Base-by-base conservation (phyloP, 306 rosid genomes). In the Notholithocarpus densiflorus region DNA sequence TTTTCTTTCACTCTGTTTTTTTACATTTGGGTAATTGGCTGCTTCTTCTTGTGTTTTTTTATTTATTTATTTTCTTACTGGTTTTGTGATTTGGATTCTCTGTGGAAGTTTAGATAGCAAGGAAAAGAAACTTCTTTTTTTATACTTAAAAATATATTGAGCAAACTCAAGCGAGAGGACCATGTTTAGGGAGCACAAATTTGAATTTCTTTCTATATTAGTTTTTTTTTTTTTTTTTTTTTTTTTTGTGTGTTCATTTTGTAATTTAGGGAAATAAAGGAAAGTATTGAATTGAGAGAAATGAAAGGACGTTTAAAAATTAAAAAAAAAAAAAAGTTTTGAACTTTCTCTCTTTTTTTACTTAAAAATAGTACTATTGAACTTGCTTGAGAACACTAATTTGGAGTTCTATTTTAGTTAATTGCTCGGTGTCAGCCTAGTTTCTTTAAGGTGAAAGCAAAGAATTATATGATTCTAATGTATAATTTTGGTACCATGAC, bases 31-130 rank as follows among this genome's bases (percentile, higher is more conserved):
- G 1, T 19, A 21, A 43, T 43, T 43, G 12, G 0, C 52, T 12
- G 12, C 14, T 11, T 45, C 14, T 45, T 57, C 6, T 57, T 21
- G 1, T 57, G 10, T 4, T n/a, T n/a, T n/a, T n/a, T 57, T 21
- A 12, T 48, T 54, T 57, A 0, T 4, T 57, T 21, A 12, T 48
- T 54, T 18, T 4, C 3, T 3, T 75, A 2, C 40, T 54, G 2
- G 51, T 73, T 80, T 32, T 2, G 18, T 6, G 13, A 13, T 48
- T 17, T 21, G 68, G 74, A 5, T 75, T 84, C 45, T 57, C 34
- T 64, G 64, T 64, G 19, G 70, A 51, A 11, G 75, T 51, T 55
- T 56, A 74, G 48, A 13, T 76, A 77, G n/a, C n/a, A n/a, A 43
- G 56, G 78, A 9, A 2, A 59, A 7, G 3, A 5, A 45, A 45